These are phyloP conservation scores for Cutaneotrichosporon cavernicola DNA, from an alignment of 1,284 basidiomycete species.

Conservation along the genomic window DNA sequence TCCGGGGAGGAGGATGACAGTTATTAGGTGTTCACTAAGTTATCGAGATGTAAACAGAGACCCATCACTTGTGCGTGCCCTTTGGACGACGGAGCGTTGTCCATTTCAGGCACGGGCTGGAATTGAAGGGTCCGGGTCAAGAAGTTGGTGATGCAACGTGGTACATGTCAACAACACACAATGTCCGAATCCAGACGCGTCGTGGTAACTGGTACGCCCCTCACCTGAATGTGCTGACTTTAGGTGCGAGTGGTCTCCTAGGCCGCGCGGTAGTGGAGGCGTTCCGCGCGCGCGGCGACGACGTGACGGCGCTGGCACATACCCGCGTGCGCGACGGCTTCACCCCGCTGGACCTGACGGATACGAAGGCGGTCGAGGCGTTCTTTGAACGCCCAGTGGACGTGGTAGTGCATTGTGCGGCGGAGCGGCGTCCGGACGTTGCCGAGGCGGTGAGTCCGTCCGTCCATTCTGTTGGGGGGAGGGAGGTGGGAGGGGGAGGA, in stretches of 20 bases:
- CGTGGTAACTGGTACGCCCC: conserved; percentile 34
- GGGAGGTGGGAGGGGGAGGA: background rate
- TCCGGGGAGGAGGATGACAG: too few relatives aligned
- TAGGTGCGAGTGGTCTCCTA: conserved; percentile 57
- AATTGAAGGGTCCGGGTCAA: too few relatives aligned
- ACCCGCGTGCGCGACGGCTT: conserved; percentile 47
- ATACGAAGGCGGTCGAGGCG: conserved; percentile 47
- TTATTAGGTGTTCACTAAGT: too few relatives aligned
- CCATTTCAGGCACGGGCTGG: too few relatives aligned
- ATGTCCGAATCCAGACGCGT: conserved; percentile 24
- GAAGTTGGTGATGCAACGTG: background rate
- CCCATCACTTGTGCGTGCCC: too few relatives aligned
- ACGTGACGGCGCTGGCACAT: conserved; percentile 53
- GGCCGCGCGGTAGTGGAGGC: conserved; percentile 52
- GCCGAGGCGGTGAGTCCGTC: conserved; percentile 45
- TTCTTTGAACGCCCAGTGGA: conserved; percentile 53
- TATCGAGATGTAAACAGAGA: too few relatives aligned
- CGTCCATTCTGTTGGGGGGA: background rate
- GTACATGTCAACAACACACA: background rate
- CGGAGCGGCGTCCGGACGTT: conserved; percentile 55
- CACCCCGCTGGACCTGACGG: conserved; percentile 55
- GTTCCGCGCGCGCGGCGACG: conserved; percentile 38
- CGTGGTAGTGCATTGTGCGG: conserved; percentile 57
- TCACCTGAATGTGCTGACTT: background rate
- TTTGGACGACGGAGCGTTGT: too few relatives aligned